Base-by-base conservation (phyloP, 1,139 yeast genomes). In the Protomyces pachydermus region DNA sequence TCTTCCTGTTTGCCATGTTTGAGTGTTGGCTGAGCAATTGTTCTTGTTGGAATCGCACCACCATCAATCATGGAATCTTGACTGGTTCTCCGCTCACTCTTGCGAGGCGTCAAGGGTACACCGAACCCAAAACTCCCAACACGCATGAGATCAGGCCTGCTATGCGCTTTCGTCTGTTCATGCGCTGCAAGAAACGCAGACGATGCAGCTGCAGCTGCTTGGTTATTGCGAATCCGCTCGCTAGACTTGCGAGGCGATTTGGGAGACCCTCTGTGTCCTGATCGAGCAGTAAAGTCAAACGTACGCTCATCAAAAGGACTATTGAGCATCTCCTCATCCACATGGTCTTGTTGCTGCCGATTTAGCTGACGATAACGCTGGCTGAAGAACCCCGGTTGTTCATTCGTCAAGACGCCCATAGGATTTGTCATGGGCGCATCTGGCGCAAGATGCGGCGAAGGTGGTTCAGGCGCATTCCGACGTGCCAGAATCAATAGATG, bases 291-390 rank as follows among this genome's bases (percentile, higher is more conserved):
- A 42, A 58, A 58, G 34, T 51, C 56, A 20, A 58, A 58, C 12
- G 62, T 58, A 3, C 62, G 62, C 32, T 58, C 62, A 18, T 58
- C 62, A 34, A 52, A 58, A 3, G 62, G 62, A 34, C 62, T 58
- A 38, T 58, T 38, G 28, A 58, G 56, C 18, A 51, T 32, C 14
- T 58, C 62, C 8, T 14, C 34, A 12, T 52, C 52, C 8, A n/a
- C 48, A 6, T 42, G 23, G 14, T 42, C 28, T 42, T 16, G 48
- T 20, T 42, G 48, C 42, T 37, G 16, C 4, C 42, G 14, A n/a
- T n/a, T 6, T 5, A 42, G 18, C 5, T 23, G 37, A 18, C 56
- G 56, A 9, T 38, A 50, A 8, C 62, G 54, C 20, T 55, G 42
- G 18, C 52, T 52, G 23, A 52, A 52, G 35, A 50, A 52, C 8